Base-by-base conservation (phyloP, 495 filamentous ascomycete species). In the Aspergillus campestris region DNA sequence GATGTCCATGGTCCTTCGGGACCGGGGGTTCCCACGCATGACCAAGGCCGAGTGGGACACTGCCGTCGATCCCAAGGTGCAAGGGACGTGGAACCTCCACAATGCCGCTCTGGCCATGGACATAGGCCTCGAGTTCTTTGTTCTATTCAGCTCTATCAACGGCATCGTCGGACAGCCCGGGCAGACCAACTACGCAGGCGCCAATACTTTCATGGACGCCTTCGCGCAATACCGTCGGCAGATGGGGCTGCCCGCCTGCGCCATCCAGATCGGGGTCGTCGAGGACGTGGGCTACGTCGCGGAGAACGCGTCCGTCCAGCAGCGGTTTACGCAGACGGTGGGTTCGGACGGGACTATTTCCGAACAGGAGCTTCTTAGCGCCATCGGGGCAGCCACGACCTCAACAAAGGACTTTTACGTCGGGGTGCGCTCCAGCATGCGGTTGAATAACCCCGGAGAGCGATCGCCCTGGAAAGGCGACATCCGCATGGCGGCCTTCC, bases 51-150 rank as follows among this genome's bases (percentile, higher is more conserved):
- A 70, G 15, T 73, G 70, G 62, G 48, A 53, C 0, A 50, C 47
- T 0, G 57, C 61, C 0, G 44, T 66, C 3, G 44, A 45, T 4
- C 65, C 71, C 34, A 78, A 77, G 52, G 62, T 71, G 2, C 27
- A 62, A 6, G 75, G 74, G 1, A 66, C 72, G 0, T 70, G 61
- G 66, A 76, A 82, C 53, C 70, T 84, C 32, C 79, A 84, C 58
- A 60, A 74, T 30, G 56, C 62, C 3, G 62, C 79, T 13, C 14
- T n/a, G n/a, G n/a, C n/a, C n/a, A n/a, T n/a, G n/a, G n/a, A n/a
- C 3, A 12, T 31, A 1, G 34, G 33, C 2, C 55, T 74, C 6
- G 70, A 73, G 49, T 79, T 78, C 57, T 77, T 79, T 52, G 41
- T 72, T 36, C 54, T 74, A 35, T 58, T 69, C 31, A 63, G 63